Conservation (phyloP, 1,139 yeast genomes). For the Suhomyces terraborum region DNA sequence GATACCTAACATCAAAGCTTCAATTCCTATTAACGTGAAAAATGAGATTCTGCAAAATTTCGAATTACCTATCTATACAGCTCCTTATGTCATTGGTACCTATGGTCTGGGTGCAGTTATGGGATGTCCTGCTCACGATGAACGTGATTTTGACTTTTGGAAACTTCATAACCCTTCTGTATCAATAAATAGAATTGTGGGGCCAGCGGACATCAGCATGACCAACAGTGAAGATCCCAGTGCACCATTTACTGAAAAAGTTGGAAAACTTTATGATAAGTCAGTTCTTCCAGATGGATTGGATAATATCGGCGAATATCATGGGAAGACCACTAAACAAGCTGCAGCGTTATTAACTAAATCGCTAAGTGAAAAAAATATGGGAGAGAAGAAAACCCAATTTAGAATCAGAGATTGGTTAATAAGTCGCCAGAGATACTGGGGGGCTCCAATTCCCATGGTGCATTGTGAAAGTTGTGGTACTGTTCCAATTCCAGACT, state of each 20-base stretch:
- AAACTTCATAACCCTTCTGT: conserved; percentile 52
- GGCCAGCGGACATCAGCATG: conserved; percentile 18
- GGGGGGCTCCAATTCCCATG: conserved; percentile 99
- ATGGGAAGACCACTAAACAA: conserved; percentile 49
- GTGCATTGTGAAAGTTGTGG: conserved; percentile 87
- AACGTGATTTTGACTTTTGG: conserved; percentile 84
- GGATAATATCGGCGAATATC: conserved; percentile 46
- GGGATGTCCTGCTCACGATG: conserved; percentile 97
- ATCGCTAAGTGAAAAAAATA: conserved; percentile 34
- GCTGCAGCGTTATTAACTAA: conserved; percentile 56
- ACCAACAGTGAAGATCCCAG: background rate
- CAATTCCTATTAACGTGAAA: conserved; percentile 58
- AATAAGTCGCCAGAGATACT: conserved; percentile 88
- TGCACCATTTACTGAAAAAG: conserved; percentile 51
- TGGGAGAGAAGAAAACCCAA: conserved; percentile 55
- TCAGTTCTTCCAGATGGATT: conserved; percentile 30
- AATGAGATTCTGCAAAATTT: conserved; percentile 20
- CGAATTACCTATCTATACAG: conserved; percentile 74
- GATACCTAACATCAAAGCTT: conserved; percentile 47
- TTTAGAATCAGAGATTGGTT: conserved; percentile 88
- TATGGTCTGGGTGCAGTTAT: conserved; percentile 94
- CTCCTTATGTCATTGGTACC: conserved; percentile 82
- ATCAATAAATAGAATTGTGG: conserved; percentile 48
- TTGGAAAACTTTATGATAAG: conserved; percentile 53
- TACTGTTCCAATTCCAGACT: conserved; percentile 84